Base-by-base conservation (phyloP, 1,139 yeast genomes). In the Pneumocystis murina region DNA sequence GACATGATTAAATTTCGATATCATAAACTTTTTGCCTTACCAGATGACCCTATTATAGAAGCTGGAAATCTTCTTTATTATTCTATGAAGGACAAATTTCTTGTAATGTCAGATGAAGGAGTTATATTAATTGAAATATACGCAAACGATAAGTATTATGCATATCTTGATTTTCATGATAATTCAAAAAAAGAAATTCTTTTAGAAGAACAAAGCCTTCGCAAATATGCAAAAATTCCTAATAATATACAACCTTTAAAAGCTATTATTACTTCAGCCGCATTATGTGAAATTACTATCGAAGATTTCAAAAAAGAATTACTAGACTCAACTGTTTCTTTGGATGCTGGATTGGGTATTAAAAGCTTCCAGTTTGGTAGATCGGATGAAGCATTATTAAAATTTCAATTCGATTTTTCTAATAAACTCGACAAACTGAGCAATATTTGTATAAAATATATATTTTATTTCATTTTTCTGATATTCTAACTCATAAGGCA, bases 21-120 rank as follows among this genome's bases (percentile, higher is more conserved):
- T 71, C 97, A 92, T 73, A 95, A 87, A 5, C 82, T 88, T 0
- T 91, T 91, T 73, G 75, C 85, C 1, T 72, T 87, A 38, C 94
- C 95, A 0, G 72, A 77, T 12, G 97, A 92, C 71, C 75, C 70
- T 43, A 6, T 17, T 1, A 12, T 28, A 38, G 14, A 58, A 10
- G 68, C 14, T 68, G 70, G 30, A 75, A 76, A 64, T 81, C 84
- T 1, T 67, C 75, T n/a, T 69, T 79, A 60, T 5, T 76, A 74
- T 63, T 80, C 83, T 1, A 68, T 80, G 16, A 81, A 79, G 28
- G 74, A 76, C 35, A 84, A 84, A 0, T 76, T 79, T 1, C 75
- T 80, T 43, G 76, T 86, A 17, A 78, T 76, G 61, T 81, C 88
- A 0, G 75, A 75, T 1, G 73, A 84, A 0, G 97, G 97, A 0